Percentiles rank a stretch among this genome's conserved stretches.
These are phyloP conservation scores for Nakazawaea anatomiae DNA, from an alignment of 805 yeast species.

Conservation along the genomic window DNA sequence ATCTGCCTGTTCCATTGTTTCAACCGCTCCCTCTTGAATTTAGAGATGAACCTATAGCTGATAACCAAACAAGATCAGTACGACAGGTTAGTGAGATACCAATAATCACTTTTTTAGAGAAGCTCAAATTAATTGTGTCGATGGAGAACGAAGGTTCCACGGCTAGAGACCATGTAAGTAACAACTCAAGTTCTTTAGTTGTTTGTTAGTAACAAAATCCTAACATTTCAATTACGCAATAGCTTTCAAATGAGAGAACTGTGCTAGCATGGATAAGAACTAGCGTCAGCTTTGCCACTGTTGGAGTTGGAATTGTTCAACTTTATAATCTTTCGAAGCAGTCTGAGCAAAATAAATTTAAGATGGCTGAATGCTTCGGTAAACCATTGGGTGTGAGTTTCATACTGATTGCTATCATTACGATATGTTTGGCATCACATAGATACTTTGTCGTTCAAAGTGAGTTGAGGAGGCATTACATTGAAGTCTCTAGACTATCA, in stretches of 20 bases:
- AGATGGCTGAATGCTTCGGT: constrained; percentile 13
- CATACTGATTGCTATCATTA: constrained; percentile 34
- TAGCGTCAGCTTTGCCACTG: constrained; percentile 41
- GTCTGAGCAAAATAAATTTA: neutral
- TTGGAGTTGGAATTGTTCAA: constrained; percentile 51
- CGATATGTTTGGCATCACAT: constrained; percentile 35
- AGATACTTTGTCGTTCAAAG: constrained; percentile 41
- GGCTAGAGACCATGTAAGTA: constrained; percentile 42
- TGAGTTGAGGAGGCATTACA: constrained; percentile 28
- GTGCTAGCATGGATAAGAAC: constrained; percentile 57
- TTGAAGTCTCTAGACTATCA: constrained; percentile 39
- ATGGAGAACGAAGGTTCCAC: constrained; percentile 40
- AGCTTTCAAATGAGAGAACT: constrained; percentile 57
- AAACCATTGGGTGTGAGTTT: constrained; percentile 26
- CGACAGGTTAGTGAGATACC: neutral
- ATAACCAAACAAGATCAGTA: neutral
- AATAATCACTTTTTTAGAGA: neutral
- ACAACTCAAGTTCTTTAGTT: neutral
- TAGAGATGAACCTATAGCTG: neutral
- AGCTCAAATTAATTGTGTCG: neutral
- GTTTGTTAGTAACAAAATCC: neutral
- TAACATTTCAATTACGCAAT: neutral
- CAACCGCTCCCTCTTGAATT: neutral
- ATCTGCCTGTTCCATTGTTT: neutral
- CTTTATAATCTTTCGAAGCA: constrained; percentile 32